Conservation (phyloP, 2,329 filamentous ascomycete genomes). For the Aspergillus phoenicis region DNA sequence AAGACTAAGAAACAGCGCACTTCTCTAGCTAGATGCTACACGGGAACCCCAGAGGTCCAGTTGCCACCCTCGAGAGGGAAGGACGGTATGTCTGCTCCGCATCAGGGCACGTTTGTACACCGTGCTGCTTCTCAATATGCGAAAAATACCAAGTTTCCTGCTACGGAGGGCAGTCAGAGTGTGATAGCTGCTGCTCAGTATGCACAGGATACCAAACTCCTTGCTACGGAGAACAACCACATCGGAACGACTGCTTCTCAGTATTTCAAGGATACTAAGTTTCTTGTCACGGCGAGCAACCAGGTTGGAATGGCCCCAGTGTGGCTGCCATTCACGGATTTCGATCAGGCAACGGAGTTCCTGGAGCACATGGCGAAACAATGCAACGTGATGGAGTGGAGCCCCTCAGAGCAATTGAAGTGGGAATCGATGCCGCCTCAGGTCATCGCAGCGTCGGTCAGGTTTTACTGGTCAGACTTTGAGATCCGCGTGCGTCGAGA, state of each 20-base stretch:
- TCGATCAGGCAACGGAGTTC: conserved; percentile 19
- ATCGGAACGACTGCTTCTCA: not conserved
- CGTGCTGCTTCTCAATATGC: no score
- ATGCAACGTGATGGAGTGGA: conserved; percentile 16
- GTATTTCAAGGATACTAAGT: not conserved
- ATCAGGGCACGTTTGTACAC: no score
- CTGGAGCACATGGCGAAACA: conserved; percentile 20
- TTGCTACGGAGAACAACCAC: not conserved
- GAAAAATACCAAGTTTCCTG: no score
- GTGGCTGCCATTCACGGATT: conserved; percentile 20
- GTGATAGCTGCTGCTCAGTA: no score
- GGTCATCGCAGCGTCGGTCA: conserved; percentile 22
- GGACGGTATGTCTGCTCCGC: no score
- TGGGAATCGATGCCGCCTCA: not conserved
- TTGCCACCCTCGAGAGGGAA: not conserved
- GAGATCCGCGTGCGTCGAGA: conserved; percentile 24
- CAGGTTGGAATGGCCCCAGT: conserved; percentile 21
- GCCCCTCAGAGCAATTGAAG: conserved; percentile 15
- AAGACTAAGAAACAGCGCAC: not conserved
- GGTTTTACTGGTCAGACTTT: conserved; percentile 24
- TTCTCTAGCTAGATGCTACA: no score
- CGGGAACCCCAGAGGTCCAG: not conserved
- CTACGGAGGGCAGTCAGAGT: no score
- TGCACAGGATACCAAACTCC: no score
- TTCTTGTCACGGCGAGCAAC: conserved; percentile 19